Percentiles rank a stretch among this genome's conserved stretches.
Evolutionary conservation across 129 eudicot species (phyloP).

Genomic region (Rutidosis leptorrhynchoides): DNA sequence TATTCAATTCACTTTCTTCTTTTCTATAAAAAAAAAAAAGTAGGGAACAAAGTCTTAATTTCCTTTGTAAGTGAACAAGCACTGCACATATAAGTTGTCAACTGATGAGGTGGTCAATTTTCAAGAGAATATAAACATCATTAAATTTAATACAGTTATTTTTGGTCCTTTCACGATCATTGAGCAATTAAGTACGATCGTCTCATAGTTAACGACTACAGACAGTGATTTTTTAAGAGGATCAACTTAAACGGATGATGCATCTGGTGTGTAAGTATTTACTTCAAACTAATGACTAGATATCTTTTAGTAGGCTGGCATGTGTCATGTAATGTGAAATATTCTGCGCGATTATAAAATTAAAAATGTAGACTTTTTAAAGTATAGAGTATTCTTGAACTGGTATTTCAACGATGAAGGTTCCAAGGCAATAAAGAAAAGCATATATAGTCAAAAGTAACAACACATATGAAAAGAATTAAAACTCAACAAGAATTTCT

Average conservation of each 20-base stretch:
- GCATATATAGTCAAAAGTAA: conserved; percentile 37
- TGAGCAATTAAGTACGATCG: not conserved
- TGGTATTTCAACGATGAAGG: conserved; percentile 44
- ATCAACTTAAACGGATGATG: not conserved
- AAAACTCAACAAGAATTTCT: conserved; percentile 44
- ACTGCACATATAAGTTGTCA: not conserved
- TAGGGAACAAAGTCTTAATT: no score
- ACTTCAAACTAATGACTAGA: not conserved
- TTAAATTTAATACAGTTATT: no score
- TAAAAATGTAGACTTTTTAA: conserved; percentile 23
- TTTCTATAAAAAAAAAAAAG: no score
- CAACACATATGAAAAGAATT: conserved; percentile 55
- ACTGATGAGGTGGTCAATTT: not conserved
- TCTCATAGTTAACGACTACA: not conserved
- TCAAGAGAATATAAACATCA: not conserved
- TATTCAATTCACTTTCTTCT: no score
- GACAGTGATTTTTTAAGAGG: not conserved
- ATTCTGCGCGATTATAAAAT: conserved; percentile 61
- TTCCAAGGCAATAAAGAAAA: conserved; percentile 51
- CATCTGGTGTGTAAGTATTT: not conserved
- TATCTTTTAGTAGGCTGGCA: not conserved
- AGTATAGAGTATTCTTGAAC: conserved; percentile 42
- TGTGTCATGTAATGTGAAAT: conserved; percentile 30
- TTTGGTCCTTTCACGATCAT: not conserved
- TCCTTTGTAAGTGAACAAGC: not conserved